Evolutionary conservation across 2,329 filamentous ascomycete genomes (phyloP), one percentile per base, ranked within the genome.

Genomic region (Penicillium sp.): DNA sequence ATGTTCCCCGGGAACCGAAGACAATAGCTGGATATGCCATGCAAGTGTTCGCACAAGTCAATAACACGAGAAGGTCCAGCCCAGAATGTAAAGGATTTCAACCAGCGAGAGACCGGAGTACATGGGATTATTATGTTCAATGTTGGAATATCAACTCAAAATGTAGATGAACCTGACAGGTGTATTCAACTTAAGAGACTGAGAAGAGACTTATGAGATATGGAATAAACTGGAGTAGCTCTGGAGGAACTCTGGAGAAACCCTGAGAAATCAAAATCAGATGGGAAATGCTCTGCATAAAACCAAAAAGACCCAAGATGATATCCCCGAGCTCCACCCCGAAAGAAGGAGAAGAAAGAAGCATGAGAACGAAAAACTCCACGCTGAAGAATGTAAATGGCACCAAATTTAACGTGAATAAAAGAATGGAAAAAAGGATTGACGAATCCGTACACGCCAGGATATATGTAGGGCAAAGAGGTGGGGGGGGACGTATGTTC

Each of bases 361-460:
- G 41, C n/a, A 53, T 47, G 40, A 63, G 47, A 62, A 65, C 31
- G 49, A 63, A 46, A 53, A 64, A 60, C 60, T 64, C 58, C 63
- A 60, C 62, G 65, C 65, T 62, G 41, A 54, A 62, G 47, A 58
- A 53, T 53, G 56, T 52, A 59, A 52, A 44, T 52, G 52, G 49
- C 38, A 57, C 38, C 45, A 25, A 44, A 33, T 34, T 44, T 43
- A 38, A 41, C 27, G 19, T 34, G 27, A 36, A 61, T 10, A 11
- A 25, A 23, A 33, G 19, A 41, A 57, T 48, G 15, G 34, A 33
- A 19, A 15, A 25, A 25, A 11, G 21, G 7, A 9, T 46, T 53
- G 46, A 51, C 45, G 29, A 53, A 58, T 58, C 60, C 55, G 58
- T 38, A 61, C 49, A 57, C 64, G 57, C 63, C 61, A 45, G 54